Evolutionary conservation across 306 rosid species (phyloP), one percentile per base, ranked within the genome.

Genomic region (Ziziphus jujuba): DNA sequence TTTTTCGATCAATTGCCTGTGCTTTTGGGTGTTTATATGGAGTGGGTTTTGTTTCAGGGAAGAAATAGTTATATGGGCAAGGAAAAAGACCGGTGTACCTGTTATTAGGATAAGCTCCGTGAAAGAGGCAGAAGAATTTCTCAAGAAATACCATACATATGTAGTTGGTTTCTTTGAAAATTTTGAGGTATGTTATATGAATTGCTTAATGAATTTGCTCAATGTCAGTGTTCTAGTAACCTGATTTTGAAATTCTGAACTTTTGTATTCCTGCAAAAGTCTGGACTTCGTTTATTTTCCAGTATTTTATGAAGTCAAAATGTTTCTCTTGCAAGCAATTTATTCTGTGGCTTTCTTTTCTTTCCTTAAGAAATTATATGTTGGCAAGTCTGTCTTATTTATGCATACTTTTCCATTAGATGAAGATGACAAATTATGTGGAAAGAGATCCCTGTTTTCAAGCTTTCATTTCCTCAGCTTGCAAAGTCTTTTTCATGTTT

Each of bases 11-110:
- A 14, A 16, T 15, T 50, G 15, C 5, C 12, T 33, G 20, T 65
- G 50, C 28, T 9, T 65, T 6, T 65, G 21, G 20, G 25, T 66
- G 31, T 23, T 21, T 31, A 38, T 65, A 38, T 66, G 48, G 31
- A 56, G 72, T 19, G 65, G 65, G 50, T 79, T 75, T 60, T 56
- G 55, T 47, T 84, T 77, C 91, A 90, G 99, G 82, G 90, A 84
- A 74, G 97, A 90, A 55, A 86, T 93, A 64, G 97, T 90, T 74
- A 70, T 79, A 70, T 90, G 99, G 99, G 76, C 84, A 0, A 82
- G 82, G 80, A 93, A 93, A 79, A 90, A 80, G 78, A 93, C 89
- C 0, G 89, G 96, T 36, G 75, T 66, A 2, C 92, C 97, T 75
- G 87, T 90, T 66, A 74, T 79, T 67, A 79, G 82, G 61, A 79